Evolutionary conservation across 352 stramenopile species (phyloP), one percentile per base, ranked within the genome.

Genomic region (Phytopythium boreale): DNA sequence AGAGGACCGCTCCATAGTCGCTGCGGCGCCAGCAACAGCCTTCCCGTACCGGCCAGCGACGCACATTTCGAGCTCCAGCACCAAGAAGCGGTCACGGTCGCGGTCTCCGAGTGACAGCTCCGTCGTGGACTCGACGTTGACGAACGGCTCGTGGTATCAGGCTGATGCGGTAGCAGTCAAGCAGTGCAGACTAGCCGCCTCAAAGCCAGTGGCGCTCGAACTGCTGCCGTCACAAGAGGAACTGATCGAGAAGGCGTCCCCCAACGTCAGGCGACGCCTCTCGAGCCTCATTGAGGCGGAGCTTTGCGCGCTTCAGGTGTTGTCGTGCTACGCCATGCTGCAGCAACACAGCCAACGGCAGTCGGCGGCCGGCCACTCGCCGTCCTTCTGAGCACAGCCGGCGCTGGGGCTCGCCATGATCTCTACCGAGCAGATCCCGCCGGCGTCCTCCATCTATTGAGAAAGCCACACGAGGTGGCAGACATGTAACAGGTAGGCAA

Each of bases 251-350:
- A 88, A 83, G 47, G 83, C 86, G 15, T 88, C 85, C 1, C 83
- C 85, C 12, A 87, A 79, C 52, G 74, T 93, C 59, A 82, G 84
- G 20, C 79, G 87, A 29, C 80, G 82, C 11, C 61, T 93, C 34
- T 87, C 84, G 20, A 88, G 77, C 59, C 74, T 94, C 15, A 89
- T 91, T 53, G 85, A 94, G 68, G 75, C 83, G 2, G 85, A 94
- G 62, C 64, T 94, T 47, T 92, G 82, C 53, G 85, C 85, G 34
- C 76, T 94, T 29, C 85, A 94, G 69, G 85, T 94, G 51, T 79
- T 94, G 5, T 91, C 80, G 43, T 90, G 80, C 65, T 90, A 88
- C 51, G 80, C 80, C 9, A 76, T 87, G 66, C 68, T 89, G 15
- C 81, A 85, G 62, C 81, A 87, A 47, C 65, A 87, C 39, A 67